Evolutionary conservation across 345 rosid genomes (phyloP), one percentile per base, ranked within the genome.

Genomic region (Gossypium australe): DNA sequence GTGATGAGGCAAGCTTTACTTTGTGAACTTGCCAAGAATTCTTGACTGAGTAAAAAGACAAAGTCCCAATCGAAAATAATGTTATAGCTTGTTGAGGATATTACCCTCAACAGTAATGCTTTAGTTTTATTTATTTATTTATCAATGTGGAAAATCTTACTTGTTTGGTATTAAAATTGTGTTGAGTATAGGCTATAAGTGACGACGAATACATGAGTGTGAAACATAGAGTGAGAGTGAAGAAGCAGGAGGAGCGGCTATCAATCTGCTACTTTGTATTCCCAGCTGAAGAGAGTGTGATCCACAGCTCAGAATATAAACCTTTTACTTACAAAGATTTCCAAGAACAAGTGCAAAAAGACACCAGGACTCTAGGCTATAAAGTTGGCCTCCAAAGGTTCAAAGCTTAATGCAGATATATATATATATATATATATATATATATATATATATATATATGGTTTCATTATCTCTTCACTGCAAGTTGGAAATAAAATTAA

Each of bases 251-350:
- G 55, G 92, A 94, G 52, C 77, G 98, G 76, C 70, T 82, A 45
- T 94, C 98, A 2, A 72, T 92, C 4, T 87, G 98, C 76, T 94
- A 94, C 76, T 94, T 92, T 18, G 92, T 90, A 69, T 94, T 89
- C 74, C 97, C 97, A 9, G 76, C 59, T 1, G 86, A 86, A 51
- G 92, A 74, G 16, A 17, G 74, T 38, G 87, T 87, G 71, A 86
- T 94, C 13, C 80, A 73, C 16, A 88, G 90, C 79, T 80, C 92
- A 2, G 89, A 86, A 11, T 92, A 92, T 78, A 89, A 72, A 82
- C 87, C 94, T 38, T 89, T 94, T 75, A 86, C 93, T 62, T 92
- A 92, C 80, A 10, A 71, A 1, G 88, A 92, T 24, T 94, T 89
- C 80, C 92, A 77, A 75, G 85, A 87, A 29, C 93, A 87, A 55